phyloP scores from a whole-genome alignment of 2,329 filamentous ascomycete genomes.

The Sporothrix variecibatus region DNA sequence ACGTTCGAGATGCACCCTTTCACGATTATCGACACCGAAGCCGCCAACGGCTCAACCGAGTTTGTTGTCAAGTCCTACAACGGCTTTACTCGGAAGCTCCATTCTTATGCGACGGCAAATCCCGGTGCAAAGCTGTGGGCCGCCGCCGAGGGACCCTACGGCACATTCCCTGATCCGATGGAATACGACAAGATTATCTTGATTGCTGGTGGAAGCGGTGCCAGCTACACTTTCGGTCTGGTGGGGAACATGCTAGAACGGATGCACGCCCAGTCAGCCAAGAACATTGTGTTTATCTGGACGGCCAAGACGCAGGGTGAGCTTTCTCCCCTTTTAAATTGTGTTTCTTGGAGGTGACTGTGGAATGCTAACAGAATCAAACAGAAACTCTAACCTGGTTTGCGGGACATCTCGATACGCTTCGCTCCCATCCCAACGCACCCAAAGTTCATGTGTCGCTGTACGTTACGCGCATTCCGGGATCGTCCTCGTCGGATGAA shows the following conservation, averaged over 20 bases:
- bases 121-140: constrained; percentile 52
- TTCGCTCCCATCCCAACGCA: constrained; percentile 44
- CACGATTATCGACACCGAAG: constrained; percentile 53
- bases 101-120: constrained; percentile 52
- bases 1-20: constrained; percentile 64
- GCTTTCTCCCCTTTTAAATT: constrained; percentile 26
- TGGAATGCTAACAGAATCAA: not conserved
- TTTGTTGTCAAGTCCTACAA: constrained; percentile 60
- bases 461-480: constrained; percentile 40
- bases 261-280: constrained; percentile 41
- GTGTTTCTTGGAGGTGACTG: not conserved
- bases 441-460: constrained; percentile 43
- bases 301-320: constrained; percentile 49
- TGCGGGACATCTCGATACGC: constrained; percentile 42
- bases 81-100: constrained; percentile 60
- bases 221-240: constrained; percentile 58
- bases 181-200: constrained; percentile 59
- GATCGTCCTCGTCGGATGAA: constrained; percentile 25
- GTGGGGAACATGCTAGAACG: constrained; percentile 49
- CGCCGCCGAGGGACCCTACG: constrained; percentile 62
- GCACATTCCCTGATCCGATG: constrained; percentile 54
- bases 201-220: constrained; percentile 62
- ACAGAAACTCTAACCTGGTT: constrained; percentile 43
- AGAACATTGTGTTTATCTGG: constrained; percentile 53
- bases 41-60: constrained; percentile 49